Base-by-base conservation (phyloP, 2,329 filamentous ascomycete genomes). In the Fusarium nisikadoi region DNA sequence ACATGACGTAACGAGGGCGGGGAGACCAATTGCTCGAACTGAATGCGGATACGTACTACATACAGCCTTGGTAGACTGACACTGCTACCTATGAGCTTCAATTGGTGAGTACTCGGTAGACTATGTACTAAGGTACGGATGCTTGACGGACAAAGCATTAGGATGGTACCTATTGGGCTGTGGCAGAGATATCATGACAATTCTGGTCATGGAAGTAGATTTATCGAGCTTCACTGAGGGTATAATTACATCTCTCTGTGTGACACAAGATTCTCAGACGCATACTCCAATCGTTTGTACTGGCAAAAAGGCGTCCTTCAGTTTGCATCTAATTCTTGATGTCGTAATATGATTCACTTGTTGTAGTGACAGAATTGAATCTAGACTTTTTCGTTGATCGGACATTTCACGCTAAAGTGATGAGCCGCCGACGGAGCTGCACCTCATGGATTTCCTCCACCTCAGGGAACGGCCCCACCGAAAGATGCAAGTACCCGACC, bases 1-100 rank as follows among this genome's bases (percentile, higher is more conserved):
- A 74, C 74, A 77, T 77, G 75, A 77, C 75, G 75, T 77, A 77
- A 75, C 66, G 58, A 65, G 72, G 72, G 72, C 47, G 65, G 72
- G 69, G 67, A 68, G 62, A 46, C 56, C 45, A 62, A 64, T 52
- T 64, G 50, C 52, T 69, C 47, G 53, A 55, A 61, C 59, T 72
- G 49, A 62, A 72, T 50, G 41, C 35, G 53, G 59, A 68, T 59
- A 52, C 43, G 25, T 42, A 57, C 46, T 42, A 27, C 23, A n/a
- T 42, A 27, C 23, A n/a, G 50, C n/a, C 27, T 23, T 42, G 46
- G 39, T 39, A 23, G 16, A n/a, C 39, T 35, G 39, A 19, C 12
- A 50, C 46, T 50, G 29, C 25, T 47, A 36, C 8, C 14, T 35
- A 54, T 43, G 39, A 25, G 36, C 12, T 31, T 23, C 50, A 43